Evolutionary conservation across 2,329 filamentous ascomycete species (phyloP).

Genomic region (Dactylellina sp.): DNA sequence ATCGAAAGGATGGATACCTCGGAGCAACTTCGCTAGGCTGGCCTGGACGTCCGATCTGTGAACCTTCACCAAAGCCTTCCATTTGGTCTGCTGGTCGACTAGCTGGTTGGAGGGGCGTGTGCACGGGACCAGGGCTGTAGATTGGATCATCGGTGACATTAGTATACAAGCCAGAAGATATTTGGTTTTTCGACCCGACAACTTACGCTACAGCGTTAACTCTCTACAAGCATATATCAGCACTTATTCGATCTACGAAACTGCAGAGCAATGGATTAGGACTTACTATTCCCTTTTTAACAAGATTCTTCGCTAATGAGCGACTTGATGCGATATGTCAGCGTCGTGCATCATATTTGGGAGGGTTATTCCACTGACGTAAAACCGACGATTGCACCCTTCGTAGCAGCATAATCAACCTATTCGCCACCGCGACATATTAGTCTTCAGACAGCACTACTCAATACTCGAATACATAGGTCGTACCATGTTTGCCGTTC

Average conservation of each 20-base stretch:
- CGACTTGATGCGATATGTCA: conserved; percentile 58
- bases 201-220: conserved; percentile 60
- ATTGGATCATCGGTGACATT: not conserved
- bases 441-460: not conserved
- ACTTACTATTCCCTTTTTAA: conserved; percentile 71
- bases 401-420: conserved; percentile 71
- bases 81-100: conserved; percentile 66
- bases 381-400: conserved; percentile 71
- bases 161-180: not conserved
- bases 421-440: conserved; percentile 28
- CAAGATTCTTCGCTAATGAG: conserved; percentile 68
- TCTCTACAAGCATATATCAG: conserved; percentile 25
- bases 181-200: not conserved
- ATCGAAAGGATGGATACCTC: conserved; percentile 58
- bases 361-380: conserved; percentile 62
- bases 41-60: conserved; percentile 64
- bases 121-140: conserved; percentile 63
- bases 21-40: conserved; percentile 67
- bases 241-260: not conserved
- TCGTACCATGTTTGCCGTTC: conserved; percentile 65
- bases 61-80: conserved; percentile 65
- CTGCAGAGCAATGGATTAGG: conserved; percentile 9
- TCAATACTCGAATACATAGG: not conserved
- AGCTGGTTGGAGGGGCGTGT: conserved; percentile 66
- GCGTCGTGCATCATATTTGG: not conserved